Conservation (phyloP, 352 stramenopile species). For the Phytophthora boehmeriae region DNA sequence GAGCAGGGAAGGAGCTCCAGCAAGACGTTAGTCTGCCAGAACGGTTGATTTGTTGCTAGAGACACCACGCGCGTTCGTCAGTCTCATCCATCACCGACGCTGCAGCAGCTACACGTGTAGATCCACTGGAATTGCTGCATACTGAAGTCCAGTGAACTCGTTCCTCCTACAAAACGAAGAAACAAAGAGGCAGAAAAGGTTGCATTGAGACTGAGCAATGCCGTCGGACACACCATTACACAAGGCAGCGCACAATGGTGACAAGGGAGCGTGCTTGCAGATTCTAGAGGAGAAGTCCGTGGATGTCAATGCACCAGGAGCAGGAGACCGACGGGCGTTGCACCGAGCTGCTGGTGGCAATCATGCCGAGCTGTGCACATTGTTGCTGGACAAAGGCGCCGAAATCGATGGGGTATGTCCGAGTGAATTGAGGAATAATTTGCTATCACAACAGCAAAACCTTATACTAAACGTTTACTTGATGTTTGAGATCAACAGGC, state of each 20-base stretch:
- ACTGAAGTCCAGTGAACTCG: slow-evolving; percentile 7
- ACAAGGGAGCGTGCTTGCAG: slow-evolving; percentile 87
- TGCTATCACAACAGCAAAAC: slow-evolving; percentile 1
- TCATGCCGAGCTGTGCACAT: slow-evolving; percentile 87
- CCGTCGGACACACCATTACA: slow-evolving; percentile 90
- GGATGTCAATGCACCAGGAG: slow-evolving; percentile 87
- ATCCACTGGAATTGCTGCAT: slow-evolving; percentile 2
- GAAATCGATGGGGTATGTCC: slow-evolving; percentile 83
- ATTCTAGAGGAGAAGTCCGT: slow-evolving; percentile 90
- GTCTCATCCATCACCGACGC: neutral
- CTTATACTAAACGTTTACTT: slow-evolving; percentile 20
- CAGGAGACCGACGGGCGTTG: slow-evolving; percentile 85
- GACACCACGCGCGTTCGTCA: neutral
- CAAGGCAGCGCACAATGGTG: slow-evolving; percentile 91
- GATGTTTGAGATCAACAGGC: slow-evolving; percentile 45
- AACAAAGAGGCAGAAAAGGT: slow-evolving; percentile 2
- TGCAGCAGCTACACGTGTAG: neutral
- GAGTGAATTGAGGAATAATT: neutral
- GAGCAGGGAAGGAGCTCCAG: slow-evolving; percentile 17
- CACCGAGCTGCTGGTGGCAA: slow-evolving; percentile 90
- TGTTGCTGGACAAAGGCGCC: slow-evolving; percentile 86
- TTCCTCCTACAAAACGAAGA: neutral
- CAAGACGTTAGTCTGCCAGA: neutral
- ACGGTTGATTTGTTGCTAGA: slow-evolving; percentile 2
- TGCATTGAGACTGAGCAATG: slow-evolving; percentile 46